Evolutionary conservation across 805 yeast species (phyloP).

Genomic region (Saturnispora zaruensis): DNA sequence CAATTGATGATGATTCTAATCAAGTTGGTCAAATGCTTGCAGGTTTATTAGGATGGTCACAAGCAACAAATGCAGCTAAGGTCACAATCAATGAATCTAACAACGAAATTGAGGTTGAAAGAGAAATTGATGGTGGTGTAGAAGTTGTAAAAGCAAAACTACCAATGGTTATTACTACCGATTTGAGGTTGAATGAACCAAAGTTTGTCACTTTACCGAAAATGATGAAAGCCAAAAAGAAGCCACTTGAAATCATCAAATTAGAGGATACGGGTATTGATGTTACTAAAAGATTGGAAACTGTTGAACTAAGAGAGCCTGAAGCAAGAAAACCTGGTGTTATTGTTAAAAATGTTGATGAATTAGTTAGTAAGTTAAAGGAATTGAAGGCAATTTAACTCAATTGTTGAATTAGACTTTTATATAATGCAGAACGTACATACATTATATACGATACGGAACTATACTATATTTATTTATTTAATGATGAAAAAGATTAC

Average conservation of each 20-base stretch:
- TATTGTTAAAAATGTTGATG: constrained; percentile 75
- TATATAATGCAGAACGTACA: not conserved
- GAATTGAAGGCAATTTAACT: constrained; percentile 58
- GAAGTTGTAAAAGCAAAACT: constrained; percentile 69
- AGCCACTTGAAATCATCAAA: constrained; percentile 66
- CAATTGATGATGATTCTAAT: constrained; percentile 90
- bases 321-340: constrained; percentile 73
- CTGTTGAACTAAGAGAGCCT: constrained; percentile 76
- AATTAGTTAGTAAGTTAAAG: constrained; percentile 68
- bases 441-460: not conserved
- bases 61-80: constrained; percentile 89
- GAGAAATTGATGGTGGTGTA: constrained; percentile 95
- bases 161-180: constrained; percentile 87
- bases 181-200: constrained; percentile 88
- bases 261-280: constrained; percentile 66
- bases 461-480: not conserved
- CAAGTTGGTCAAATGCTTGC: constrained; percentile 97
- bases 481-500: not conserved
- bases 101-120: constrained; percentile 66
- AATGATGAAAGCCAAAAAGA: constrained; percentile 97
- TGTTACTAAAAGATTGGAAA: constrained; percentile 52
- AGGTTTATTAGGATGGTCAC: constrained; percentile 90
- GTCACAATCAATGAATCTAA: constrained; percentile 46
- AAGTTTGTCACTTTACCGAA: constrained; percentile 94
- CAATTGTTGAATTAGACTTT: not conserved